Evolutionary conservation across 2,329 filamentous ascomycete species (phyloP), one percentile per base, ranked within the genome.

Genomic region (Basipetospora sp.): DNA sequence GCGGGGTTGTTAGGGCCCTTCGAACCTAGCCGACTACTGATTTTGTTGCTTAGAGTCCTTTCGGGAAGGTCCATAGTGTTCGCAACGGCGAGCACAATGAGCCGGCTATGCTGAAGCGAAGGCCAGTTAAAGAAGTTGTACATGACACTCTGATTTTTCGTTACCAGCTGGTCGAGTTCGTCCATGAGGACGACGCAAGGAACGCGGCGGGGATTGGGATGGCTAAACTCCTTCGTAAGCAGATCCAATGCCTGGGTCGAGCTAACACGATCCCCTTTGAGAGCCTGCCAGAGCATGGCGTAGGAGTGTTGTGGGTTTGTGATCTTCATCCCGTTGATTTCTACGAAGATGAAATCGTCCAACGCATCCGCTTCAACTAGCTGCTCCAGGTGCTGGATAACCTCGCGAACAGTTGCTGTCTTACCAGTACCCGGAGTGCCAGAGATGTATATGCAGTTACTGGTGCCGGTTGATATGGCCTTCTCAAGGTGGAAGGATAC

Each of bases 81-180:
- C 37, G 90, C 92, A 14, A 98, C 90, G 9, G 92, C 92, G 5
- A 98, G 74, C 5, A 98, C 92, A 55, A 98, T 94, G 31, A 98
- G 68, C 34, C 87, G 76, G 38, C 85, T 94, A 57, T 98, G 87
- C 35, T 83, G 74, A 38, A 96, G 66, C 9, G 84, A 82, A 4
- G 90, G 90, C 90, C 90, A 98, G 53, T 98, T 98, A 71, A 98
- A 98, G 58, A 98, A 98, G 58, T 98, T 98, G 63, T 98, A 98
- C 90, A 98, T 98, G 59, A 98, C 90, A n/a, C 84, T 88, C 56
- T 98, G 92, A 51, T 94, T 96, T 53, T 88, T 90, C 10, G 90
- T 98, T 4, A 98, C 92, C 6, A 98, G 72, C 59, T 98, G 90
- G 54, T 98, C 90, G 34, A 98, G 69, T 59, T 98, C 90, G 51